Evolutionary conservation across 73 alveolate genomes (phyloP).

Genomic region (Uronychia binucleata): DNA sequence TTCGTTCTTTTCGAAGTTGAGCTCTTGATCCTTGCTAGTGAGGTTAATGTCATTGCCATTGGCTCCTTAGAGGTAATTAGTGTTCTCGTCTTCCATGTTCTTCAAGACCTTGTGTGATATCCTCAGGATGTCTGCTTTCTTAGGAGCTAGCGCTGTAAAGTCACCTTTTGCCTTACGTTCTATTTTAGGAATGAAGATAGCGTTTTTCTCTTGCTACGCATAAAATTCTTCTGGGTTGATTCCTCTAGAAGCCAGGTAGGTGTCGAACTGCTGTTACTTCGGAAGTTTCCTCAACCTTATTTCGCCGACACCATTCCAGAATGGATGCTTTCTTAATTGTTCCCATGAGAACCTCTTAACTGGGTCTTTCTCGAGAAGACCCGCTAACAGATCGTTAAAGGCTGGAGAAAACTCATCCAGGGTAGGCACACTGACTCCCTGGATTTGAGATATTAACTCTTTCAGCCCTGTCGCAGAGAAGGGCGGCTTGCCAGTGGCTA

Average conservation of each 20-base stretch:
- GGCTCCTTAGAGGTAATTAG: constrained; percentile 21
- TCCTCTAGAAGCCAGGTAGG: constrained; percentile 49
- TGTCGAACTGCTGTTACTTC: constrained; percentile 76
- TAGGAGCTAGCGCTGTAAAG: constrained; percentile 27
- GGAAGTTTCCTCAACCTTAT: constrained; percentile 55
- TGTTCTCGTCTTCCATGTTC: constrained; percentile 62
- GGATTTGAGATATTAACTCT: constrained; percentile 83
- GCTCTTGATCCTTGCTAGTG: constrained; percentile 61
- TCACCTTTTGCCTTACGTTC: constrained; percentile 11
- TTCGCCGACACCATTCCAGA: constrained; percentile 71
- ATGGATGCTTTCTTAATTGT: constrained; percentile 81
- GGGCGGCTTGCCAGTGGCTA: constrained; percentile 91
- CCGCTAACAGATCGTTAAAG: constrained; percentile 79
- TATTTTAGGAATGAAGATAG: constrained; percentile 39
- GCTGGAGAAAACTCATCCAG: constrained; percentile 77
- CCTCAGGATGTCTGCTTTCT: constrained; percentile 66
- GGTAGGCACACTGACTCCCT: constrained; percentile 74
- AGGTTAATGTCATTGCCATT: constrained; percentile 71
- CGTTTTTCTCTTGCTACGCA: constrained; percentile 22
- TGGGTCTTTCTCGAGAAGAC: constrained; percentile 91
- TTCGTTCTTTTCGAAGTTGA: constrained; percentile 57
- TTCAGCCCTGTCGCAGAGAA: constrained; percentile 85
- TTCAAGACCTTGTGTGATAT: constrained; percentile 70
- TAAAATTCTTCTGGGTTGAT: constrained; percentile 51
- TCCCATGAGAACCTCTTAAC: constrained; percentile 95